Evolutionary conservation across 345 rosid species (phyloP), one percentile per base, ranked within the genome.

Genomic region (Salix dunnii): DNA sequence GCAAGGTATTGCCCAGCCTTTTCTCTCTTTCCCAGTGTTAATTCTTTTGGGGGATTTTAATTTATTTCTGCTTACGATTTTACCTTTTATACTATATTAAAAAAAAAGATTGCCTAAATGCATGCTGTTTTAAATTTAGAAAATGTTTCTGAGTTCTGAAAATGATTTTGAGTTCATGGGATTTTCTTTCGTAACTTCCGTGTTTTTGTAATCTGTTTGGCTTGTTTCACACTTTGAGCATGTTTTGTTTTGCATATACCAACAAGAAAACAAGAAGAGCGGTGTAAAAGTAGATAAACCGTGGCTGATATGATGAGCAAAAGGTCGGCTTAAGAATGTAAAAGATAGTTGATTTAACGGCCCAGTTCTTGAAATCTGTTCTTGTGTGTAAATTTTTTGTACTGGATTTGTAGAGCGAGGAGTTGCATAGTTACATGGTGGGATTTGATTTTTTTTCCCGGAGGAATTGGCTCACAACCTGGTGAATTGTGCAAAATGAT

Each of bases 1-100:
- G 3, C 53, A 42, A 79, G 83, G 85, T 79, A 71, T 43, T 72
- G 36, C 73, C 42, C 36, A 1, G 27, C 12, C 21, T 27, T 18
- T 25, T 17, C 35, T 70, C 18, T 79, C 31, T 65, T 35, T 17
- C 5, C n/a, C 38, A 23, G 30, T 35, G 23, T 7, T 35, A 42
- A 16, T 27, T n/a, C 31, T 27, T 68, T 31, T 5, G 0, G 25
- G 35, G 36, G 70, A 38, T 65, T 53, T 31, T 43, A 16, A 51
- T 5, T 42, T 67, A 3, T 49, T 55, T 35, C 3, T 27, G 43
- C 42, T 65, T 2, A n/a, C 14, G 62, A 20, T 68, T 51, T 68
- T 51, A 30, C 6, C 17, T 63, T 10, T 67, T 38, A 13, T 21
- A 58, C 28, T 4, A 58, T 23, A 58, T n/a, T n/a, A n/a, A 6